Conservation (phyloP, 106 monocot genomes). For the Dendrobium huoshanense region DNA sequence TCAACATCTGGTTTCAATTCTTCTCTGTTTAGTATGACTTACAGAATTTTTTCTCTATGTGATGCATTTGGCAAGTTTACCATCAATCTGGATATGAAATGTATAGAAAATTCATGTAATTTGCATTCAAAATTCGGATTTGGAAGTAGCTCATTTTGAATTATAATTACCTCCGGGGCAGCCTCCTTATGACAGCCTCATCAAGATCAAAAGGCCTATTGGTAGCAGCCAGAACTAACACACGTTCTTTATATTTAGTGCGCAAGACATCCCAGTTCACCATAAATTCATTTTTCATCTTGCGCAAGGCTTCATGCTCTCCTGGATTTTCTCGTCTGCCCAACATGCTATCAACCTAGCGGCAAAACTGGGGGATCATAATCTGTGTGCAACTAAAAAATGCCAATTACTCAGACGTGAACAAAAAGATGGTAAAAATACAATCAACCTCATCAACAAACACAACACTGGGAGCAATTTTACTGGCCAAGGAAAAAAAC, state of each 20-base stretch:
- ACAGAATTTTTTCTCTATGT: conserved; percentile 71
- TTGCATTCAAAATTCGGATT: not conserved
- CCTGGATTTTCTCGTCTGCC: conserved; percentile 81
- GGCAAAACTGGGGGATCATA: not conserved
- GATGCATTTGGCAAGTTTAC: conserved; percentile 67
- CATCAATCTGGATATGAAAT: conserved; percentile 57
- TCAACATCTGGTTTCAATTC: conserved; percentile 53
- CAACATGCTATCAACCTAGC: conserved; percentile 85
- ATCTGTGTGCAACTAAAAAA: not conserved
- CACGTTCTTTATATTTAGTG: conserved; percentile 80
- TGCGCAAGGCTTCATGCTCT: conserved; percentile 88
- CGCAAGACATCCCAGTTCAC: conserved; percentile 88
- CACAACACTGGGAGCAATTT: conserved; percentile 77
- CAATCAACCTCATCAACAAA: conserved; percentile 84
- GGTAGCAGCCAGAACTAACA: conserved; percentile 78
- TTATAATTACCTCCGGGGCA: conserved; percentile 51
- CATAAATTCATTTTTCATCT: conserved; percentile 98
- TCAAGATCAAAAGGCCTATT: conserved; percentile 91
- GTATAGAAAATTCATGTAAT: not conserved
- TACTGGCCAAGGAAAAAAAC: conserved; percentile 83
- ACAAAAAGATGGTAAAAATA: not conserved
- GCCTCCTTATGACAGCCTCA: conserved; percentile 86
- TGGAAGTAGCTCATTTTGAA: not conserved
- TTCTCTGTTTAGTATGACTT: conserved; percentile 81
- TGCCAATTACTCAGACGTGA: not conserved